Evolutionary conservation across 345 rosid species (phyloP), one percentile per base, ranked within the genome.

Genomic region (Angophora floribunda): DNA sequence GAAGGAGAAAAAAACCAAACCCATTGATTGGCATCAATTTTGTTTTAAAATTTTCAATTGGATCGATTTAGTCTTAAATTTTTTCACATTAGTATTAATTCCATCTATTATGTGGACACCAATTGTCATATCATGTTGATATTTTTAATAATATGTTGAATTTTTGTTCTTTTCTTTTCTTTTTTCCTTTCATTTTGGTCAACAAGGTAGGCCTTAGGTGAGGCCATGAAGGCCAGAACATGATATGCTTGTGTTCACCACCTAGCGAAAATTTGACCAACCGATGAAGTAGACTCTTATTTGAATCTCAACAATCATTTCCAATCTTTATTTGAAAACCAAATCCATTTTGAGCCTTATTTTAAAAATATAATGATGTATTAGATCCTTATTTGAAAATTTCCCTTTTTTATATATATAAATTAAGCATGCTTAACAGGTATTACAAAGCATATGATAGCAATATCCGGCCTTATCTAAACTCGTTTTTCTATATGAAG

Each of bases 311-410:
- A 9, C 21, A 3, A 55, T 1, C 22, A 22, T 8, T 55, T 4
- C 6, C 21, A 8, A 1, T 2, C 0, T 0, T 55, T 22, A 22
- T 55, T 55, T 22, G 28, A 55, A 36, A 7, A 22, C 0, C 0
- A 1, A 3, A 8, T 55, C 0, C 0, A 9, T 1, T 55, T 22
- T 1, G 9, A 4, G 19, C 0, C 2, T 0, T 55, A 55, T 7
- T 55, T 1, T 53, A 52, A 14, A 13, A 53, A 7, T 19, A 21
- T 55, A 55, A 55, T 55, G 21, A 30, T 36, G 16, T 12, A 15
- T 67, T 32, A 32, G 1, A 15, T 0, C 6, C 13, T 55, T 22
- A 22, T 28, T 55, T 0, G 41, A 55, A 55, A 22, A 22, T 55
- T 55, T 55, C 28, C 22, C 22, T 8, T 53, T 3, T 53, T 55